A percentile compares a stretch with the other conserved stretches of the same genome.
These are phyloP conservation scores for Malassezia globosa DNA, from an alignment of 1,284 basidiomycete genomes.

Conservation along the genomic window DNA sequence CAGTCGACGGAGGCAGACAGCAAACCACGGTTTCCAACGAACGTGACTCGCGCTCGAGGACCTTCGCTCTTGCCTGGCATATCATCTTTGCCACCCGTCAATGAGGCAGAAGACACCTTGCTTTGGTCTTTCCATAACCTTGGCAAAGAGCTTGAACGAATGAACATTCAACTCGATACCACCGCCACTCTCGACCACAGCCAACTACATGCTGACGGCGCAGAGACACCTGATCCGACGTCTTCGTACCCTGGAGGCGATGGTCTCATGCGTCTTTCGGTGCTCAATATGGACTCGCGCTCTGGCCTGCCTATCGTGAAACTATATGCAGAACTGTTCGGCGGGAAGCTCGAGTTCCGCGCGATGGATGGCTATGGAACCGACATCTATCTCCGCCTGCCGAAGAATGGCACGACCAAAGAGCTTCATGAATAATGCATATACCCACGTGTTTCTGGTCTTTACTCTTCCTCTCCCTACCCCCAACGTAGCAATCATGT, in stretches of 20 bases:
- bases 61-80: slow-evolving; percentile 7
- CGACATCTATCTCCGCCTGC: slow-evolving; percentile 15
- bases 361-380: slow-evolving; percentile 14
- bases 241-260: slow-evolving; percentile 12
- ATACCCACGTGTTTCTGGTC: not conserved
- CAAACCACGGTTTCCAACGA: not conserved
- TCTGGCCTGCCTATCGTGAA: slow-evolving; percentile 14
- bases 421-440: slow-evolving; percentile 1
- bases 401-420: slow-evolving; percentile 13
- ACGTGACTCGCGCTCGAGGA: slow-evolving; percentile 5
- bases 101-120: not conserved
- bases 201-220: not conserved
- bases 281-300: slow-evolving; percentile 13
- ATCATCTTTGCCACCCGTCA: not conserved
- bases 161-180: slow-evolving; percentile 11
- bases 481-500: too few species aligned
- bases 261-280: slow-evolving; percentile 15
- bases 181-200: not conserved
- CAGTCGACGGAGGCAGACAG: not conserved
- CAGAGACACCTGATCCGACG: not conserved
- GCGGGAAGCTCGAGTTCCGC: slow-evolving; percentile 14
- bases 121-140: slow-evolving; percentile 16
- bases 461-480: too few species aligned
- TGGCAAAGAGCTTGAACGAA: slow-evolving; percentile 13
- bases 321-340: slow-evolving; percentile 15